phyloP scores from a whole-genome alignment of 129 eudicot species.

The Tagetes patula region DNA sequence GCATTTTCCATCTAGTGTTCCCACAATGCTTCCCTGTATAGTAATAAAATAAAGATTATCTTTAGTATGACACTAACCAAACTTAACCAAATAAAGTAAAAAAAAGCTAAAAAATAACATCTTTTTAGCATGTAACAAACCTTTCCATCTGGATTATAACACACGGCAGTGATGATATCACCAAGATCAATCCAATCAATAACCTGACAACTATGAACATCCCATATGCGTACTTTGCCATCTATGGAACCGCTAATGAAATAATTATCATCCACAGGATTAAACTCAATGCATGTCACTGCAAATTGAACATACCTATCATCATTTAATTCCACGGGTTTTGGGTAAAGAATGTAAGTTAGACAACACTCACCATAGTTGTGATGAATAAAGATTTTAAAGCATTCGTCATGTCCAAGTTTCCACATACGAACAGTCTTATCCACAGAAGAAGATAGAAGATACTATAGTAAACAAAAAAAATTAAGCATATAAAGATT shows the following conservation, averaged over 20 bases:
- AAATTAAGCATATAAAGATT: background rate
- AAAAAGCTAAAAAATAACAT: background rate
- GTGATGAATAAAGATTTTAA: constrained; percentile 60
- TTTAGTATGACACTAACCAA: background rate
- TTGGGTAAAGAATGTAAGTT: background rate
- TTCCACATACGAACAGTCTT: constrained; percentile 87
- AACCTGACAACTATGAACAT: constrained; percentile 45
- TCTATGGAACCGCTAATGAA: constrained; percentile 68
- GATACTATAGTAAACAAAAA: constrained; percentile 43
- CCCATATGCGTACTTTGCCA: constrained; percentile 65
- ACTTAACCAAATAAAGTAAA: background rate
- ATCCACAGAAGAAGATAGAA: constrained; percentile 83
- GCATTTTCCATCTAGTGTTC: constrained; percentile 79
- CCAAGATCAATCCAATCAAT: constrained; percentile 59
- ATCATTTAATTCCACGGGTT: background rate
- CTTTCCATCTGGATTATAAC: constrained; percentile 67
- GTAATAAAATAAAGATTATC: constrained; percentile 16
- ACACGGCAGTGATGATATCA: constrained; percentile 62
- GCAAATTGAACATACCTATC: constrained; percentile 20
- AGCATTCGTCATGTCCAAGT: constrained; percentile 67
- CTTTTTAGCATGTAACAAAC: constrained; percentile 25
- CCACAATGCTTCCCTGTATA: constrained; percentile 76
- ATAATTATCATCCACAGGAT: constrained; percentile 51
- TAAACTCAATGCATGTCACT: constrained; percentile 88
- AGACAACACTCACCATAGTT: constrained; percentile 59